Percentiles rank a stretch among this genome's conserved stretches.
Evolutionary conservation across 495 filamentous ascomycete genomes (phyloP).

Genomic region (Hypoxylon fuscum): DNA sequence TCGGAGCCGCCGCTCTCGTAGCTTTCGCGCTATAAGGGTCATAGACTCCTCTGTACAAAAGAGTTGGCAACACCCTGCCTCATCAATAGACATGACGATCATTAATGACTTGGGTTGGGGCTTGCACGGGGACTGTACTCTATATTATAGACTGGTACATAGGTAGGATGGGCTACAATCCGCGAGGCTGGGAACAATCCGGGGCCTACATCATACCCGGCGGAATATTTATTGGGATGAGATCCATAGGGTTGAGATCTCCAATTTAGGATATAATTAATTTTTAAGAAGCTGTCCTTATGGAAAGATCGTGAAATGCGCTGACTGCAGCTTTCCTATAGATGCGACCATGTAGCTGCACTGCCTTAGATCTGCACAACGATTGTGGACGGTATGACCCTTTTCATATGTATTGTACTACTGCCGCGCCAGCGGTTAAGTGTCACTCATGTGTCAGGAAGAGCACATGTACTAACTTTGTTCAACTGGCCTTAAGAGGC

Average conservation of each 20-base stretch:
- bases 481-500: no score
- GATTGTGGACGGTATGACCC: no score
- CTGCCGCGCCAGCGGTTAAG: no score
- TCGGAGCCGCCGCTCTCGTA: conserved; percentile 35
- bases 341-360: no score
- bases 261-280: conserved; percentile 12
- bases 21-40: conserved; percentile 28
- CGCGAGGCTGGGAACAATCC: conserved; percentile 9
- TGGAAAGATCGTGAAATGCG: no score
- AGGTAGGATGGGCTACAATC: conserved; percentile 26
- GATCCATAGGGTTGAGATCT: conserved; percentile 5
- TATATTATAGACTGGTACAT: conserved; percentile 39
- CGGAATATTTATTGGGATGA: background rate
- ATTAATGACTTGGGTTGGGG: conserved; percentile 27
- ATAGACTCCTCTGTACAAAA: background rate
- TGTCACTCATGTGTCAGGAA: no score
- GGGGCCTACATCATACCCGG: conserved; percentile 5
- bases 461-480: no score
- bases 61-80: background rate
- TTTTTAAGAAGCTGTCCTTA: conserved; percentile 2
- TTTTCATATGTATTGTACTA: no score
- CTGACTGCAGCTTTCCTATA: no score
- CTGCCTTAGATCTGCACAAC: no score
- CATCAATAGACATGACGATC: conserved; percentile 20
- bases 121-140: conserved; percentile 18